Evolutionary conservation across 192 early-diverging fungal species (phyloP).

Genomic region (Umbelopsis vinacea): DNA sequence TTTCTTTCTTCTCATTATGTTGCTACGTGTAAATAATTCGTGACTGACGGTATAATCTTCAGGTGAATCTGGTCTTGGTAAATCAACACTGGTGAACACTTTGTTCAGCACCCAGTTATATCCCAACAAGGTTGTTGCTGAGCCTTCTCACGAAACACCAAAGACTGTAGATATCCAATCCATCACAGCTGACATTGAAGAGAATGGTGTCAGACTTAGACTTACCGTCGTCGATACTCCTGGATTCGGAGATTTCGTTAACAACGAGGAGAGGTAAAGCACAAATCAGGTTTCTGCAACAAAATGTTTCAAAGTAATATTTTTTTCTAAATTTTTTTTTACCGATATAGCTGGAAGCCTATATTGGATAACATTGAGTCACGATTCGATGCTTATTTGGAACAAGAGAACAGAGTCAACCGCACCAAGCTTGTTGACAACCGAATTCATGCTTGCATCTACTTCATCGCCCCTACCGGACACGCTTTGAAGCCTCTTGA

Average conservation of each 20-base stretch:
- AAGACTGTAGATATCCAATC: constrained; percentile 82
- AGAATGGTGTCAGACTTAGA: constrained; percentile 92
- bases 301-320: not conserved
- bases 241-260: constrained; percentile 98
- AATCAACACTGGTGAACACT: constrained; percentile 98
- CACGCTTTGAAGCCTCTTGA: constrained; percentile 91
- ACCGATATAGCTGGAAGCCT: constrained; percentile 84
- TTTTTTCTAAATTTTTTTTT: not conserved
- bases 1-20: not conserved
- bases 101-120: constrained; percentile 90
- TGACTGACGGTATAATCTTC: not conserved
- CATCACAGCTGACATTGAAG: constrained; percentile 91
- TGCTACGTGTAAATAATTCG: not conserved
- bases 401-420: constrained; percentile 92
- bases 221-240: constrained; percentile 97
- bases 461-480: constrained; percentile 97
- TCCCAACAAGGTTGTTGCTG: constrained; percentile 77
- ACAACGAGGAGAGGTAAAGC: constrained; percentile 90
- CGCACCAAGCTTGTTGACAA: constrained; percentile 90
- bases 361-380: constrained; percentile 95
- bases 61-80: constrained; percentile 95
- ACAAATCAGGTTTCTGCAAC: constrained; percentile 14
- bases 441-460: constrained; percentile 93
- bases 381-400: constrained; percentile 90
- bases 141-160: constrained; percentile 63